Base-by-base conservation (phyloP, 139 green algal species). In the Chlorella sp. region DNA sequence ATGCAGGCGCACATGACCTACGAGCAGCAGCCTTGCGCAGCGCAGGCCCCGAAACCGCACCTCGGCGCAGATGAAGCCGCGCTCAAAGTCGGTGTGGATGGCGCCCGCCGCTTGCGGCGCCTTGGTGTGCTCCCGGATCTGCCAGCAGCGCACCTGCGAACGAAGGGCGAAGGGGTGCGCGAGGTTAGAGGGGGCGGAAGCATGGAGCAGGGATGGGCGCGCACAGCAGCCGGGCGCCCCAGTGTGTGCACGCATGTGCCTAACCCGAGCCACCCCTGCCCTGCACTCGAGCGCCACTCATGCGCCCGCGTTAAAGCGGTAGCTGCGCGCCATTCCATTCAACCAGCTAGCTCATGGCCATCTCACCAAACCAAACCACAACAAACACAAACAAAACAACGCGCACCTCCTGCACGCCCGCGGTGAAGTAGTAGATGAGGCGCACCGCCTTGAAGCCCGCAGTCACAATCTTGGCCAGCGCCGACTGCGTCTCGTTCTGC, bases 401-500 rank as follows among this genome's bases (percentile, higher is more conserved):
- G 89, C 97, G 96, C 82, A 99, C 97, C 90, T 99, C 97, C 81
- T 98, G 96, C 44, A 92, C 85, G 16, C 97, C 97, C 20, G 95
- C 95, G 11, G 97, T 99, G 93, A 99, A 99, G 94, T 99, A 99
- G 90, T 99, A 99, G 87, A 99, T 99, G 41, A 99, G 91, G 76
- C 98, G 91, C 32, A 96, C 92, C 4, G 92, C 89, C 75, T 92
- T 92, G 92, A 99, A 99, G 36, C 96, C 97, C 0, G 95, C 96
- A 44, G 95, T 97, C 89, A 99, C 96, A 89, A 99, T 99, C 92
- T 99, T 99, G 46, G 93, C 91, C 81, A 98, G 88, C 46, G 89
- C 93, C n/a, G 84, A 92, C 30, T 77, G 67, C 40, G 76, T 82
- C 8, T 81, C 91, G 51, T 83, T 78, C 86, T 91, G 82, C 60